Conservation (phyloP, 768 basidiomycete species). For the Tylopilus intermedius region DNA sequence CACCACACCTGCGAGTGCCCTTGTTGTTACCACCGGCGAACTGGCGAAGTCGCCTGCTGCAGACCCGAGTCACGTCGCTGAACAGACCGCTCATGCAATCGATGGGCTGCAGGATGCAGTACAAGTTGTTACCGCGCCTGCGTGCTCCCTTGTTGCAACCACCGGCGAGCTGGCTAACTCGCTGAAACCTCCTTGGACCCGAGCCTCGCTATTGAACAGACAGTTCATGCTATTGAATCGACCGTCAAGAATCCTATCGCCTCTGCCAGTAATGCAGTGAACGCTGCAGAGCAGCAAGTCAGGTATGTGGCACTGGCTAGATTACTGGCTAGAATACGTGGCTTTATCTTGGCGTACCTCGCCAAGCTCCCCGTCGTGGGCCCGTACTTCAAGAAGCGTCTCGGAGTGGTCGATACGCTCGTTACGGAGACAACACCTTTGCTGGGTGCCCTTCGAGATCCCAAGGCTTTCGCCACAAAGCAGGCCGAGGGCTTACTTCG, state of each 20-base stretch:
- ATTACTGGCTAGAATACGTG: slow-evolving; percentile 9
- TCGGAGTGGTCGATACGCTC: background rate
- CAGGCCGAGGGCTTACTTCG: slow-evolving; percentile 16
- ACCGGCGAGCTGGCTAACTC: background rate
- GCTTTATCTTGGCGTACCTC: slow-evolving; percentile 8
- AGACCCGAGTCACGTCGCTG: background rate
- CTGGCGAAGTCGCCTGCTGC: background rate
- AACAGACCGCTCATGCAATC: background rate
- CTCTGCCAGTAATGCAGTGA: background rate
- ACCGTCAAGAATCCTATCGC: background rate
- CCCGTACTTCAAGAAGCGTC: slow-evolving; percentile 16
- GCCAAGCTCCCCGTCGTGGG: slow-evolving; percentile 23
- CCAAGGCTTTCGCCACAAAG: slow-evolving; percentile 18
- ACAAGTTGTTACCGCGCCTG: background rate
- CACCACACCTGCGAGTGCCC: background rate
- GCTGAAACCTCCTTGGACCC: background rate
- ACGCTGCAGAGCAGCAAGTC: slow-evolving; percentile 1
- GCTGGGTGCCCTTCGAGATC: slow-evolving; percentile 20
- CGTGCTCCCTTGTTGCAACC: background rate
- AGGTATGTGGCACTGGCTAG: slow-evolving; percentile 3
- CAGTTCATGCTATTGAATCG: background rate
- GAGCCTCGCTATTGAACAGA: background rate
- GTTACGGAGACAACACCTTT: slow-evolving; percentile 25
- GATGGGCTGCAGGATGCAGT: background rate
- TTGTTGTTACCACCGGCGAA: background rate